These are phyloP conservation scores for Grosmannia penicillata DNA, from an alignment of 2,329 filamentous ascomycete species.

Conservation along the genomic window DNA sequence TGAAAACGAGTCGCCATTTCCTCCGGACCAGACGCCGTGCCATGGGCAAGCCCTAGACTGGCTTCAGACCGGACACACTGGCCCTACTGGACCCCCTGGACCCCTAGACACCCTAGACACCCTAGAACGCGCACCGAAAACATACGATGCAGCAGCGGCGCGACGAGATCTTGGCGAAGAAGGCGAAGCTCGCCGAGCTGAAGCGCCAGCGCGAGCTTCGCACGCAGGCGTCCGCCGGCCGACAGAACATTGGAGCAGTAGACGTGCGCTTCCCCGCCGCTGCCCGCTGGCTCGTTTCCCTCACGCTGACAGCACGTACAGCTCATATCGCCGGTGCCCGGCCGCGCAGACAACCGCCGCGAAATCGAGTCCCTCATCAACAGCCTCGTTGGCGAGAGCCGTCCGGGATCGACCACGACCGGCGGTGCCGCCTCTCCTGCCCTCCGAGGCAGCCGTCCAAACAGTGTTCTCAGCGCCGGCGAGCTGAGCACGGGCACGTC, in stretches of 20 bases:
- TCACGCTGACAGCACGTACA: too few relatives aligned
- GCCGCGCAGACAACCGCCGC: constrained; percentile 52
- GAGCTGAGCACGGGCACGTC: constrained; percentile 66
- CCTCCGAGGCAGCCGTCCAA: constrained; percentile 60
- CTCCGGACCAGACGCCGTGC: constrained; percentile 17
- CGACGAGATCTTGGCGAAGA: constrained; percentile 94
- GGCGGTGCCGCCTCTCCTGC: constrained; percentile 51
- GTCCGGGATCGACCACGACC: constrained; percentile 52
- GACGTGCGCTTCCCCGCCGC: constrained; percentile 45
- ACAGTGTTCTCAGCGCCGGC: constrained; percentile 70
- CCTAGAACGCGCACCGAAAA: too few relatives aligned
- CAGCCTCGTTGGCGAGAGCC: constrained; percentile 65
- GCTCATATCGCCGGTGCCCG: constrained; percentile 56
- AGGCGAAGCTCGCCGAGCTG: constrained; percentile 90
- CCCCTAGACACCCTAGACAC: background rate
- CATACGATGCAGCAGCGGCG: constrained; percentile 57
- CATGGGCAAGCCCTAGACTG: constrained; percentile 29
- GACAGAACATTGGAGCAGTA: constrained; percentile 51
- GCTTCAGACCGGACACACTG: background rate
- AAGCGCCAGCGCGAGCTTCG: constrained; percentile 82
- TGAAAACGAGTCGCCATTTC: background rate
- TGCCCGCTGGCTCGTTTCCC: too few relatives aligned
- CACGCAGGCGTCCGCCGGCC: constrained; percentile 55
- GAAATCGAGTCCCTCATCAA: constrained; percentile 80
- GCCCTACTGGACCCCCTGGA: background rate